phyloP scores from a whole-genome alignment of 208 protist species.

The Kentomonas sorsogonicus region DNA sequence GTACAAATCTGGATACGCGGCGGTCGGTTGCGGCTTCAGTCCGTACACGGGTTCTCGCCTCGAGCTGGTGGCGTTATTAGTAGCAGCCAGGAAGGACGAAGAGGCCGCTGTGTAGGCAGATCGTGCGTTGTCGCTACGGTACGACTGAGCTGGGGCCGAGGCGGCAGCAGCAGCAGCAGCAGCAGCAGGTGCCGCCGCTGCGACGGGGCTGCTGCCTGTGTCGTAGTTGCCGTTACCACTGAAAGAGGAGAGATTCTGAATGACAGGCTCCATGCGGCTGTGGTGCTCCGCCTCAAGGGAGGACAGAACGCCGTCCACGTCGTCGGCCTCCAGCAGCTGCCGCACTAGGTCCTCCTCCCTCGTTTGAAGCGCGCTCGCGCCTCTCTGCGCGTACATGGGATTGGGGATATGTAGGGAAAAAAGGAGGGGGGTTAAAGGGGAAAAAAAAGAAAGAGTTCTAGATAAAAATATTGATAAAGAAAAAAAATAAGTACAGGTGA shows the following conservation, averaged over 20 bases:
- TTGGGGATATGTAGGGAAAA: background rate
- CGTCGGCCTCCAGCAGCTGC: constrained; percentile 51
- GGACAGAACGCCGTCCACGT: constrained; percentile 69
- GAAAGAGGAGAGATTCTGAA: constrained; percentile 32
- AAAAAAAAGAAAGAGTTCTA: background rate
- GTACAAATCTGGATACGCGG: background rate
- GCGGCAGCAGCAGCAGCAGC: too few relatives aligned
- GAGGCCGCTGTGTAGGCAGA: background rate
- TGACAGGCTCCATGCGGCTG: constrained; percentile 25
- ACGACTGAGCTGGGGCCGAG: too few relatives aligned
- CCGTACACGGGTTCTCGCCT: background rate
- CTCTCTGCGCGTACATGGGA: too few relatives aligned
- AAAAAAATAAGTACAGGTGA: background rate
- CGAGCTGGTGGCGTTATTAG: background rate
- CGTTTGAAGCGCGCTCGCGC: too few relatives aligned
- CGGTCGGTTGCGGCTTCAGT: background rate
- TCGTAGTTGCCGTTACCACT: constrained; percentile 13
- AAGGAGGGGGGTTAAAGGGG: background rate
- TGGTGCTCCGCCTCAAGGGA: constrained; percentile 58
- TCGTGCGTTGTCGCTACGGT: too few relatives aligned
- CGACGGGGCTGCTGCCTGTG: background rate
- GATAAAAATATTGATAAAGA: too few relatives aligned
- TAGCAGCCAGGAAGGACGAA: background rate
- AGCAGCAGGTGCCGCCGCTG: background rate
- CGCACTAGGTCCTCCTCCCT: constrained; percentile 74